These are phyloP conservation scores for Ashbya aceris DNA, from an alignment of 1,139 yeast species.

Conservation along the genomic window DNA sequence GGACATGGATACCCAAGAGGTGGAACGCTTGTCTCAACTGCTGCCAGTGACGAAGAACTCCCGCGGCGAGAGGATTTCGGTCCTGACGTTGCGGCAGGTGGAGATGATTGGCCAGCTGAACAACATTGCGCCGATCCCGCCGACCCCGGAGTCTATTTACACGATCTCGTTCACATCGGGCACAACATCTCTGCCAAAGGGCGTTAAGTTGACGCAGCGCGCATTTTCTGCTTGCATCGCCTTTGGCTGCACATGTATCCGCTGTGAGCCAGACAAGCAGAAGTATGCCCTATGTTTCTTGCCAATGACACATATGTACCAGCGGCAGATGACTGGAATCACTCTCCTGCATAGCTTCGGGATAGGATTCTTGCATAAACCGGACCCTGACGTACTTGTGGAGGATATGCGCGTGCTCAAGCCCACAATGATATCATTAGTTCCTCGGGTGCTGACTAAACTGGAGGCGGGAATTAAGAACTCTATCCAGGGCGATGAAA, in stretches of 20 bases:
- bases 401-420: constrained; percentile 49
- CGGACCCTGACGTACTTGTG: constrained; percentile 36
- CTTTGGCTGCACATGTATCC: constrained; percentile 13
- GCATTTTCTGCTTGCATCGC: constrained; percentile 44
- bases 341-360: constrained; percentile 31
- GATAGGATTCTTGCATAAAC: constrained; percentile 40
- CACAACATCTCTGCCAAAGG: constrained; percentile 68
- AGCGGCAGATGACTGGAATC: constrained; percentile 31
- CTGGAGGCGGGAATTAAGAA: constrained; percentile 46
- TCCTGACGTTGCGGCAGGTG: constrained; percentile 45
- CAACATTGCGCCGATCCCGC: constrained; percentile 40
- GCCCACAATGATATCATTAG: constrained; percentile 47
- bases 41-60: constrained; percentile 14
- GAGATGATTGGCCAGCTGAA: constrained; percentile 44
- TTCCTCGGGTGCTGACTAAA: constrained; percentile 58
- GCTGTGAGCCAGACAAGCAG: constrained; percentile 11
- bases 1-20: constrained; percentile 33
- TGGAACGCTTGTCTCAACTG: constrained; percentile 22
- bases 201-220: constrained; percentile 54
- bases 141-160: constrained; percentile 44
- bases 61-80: constrained; percentile 20
- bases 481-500: constrained; percentile 26
- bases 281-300: constrained; percentile 36
- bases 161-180: constrained; percentile 76
- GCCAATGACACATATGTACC: constrained; percentile 68